phyloP scores from a whole-genome alignment of 768 basidiomycete genomes.

The Leucogyrophana mollusca region DNA sequence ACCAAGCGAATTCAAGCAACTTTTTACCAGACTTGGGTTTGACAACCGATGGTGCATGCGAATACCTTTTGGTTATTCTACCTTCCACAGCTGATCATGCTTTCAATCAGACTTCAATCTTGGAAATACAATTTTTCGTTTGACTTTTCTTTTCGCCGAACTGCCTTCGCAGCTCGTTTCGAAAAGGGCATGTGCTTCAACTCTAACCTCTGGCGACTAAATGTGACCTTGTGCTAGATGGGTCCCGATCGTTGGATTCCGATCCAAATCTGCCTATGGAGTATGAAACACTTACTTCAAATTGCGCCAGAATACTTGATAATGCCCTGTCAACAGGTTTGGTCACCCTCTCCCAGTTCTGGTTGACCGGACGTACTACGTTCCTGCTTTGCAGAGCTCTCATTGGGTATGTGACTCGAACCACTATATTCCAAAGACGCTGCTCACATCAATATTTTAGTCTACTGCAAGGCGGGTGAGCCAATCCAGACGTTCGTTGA shows the following conservation, averaged over 20 bases:
- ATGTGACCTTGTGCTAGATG: conserved; percentile 29
- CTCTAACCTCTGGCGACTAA: too few species aligned
- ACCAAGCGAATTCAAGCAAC: conserved; percentile 57
- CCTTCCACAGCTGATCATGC: neutral
- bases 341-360: conserved; percentile 53
- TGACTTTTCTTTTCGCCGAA: conserved; percentile 54
- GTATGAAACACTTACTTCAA: conserved; percentile 15
- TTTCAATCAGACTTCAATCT: conserved; percentile 46
- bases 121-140: conserved; percentile 53
- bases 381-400: conserved; percentile 50
- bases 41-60: conserved; percentile 50
- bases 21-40: conserved; percentile 55
- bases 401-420: conserved; percentile 36
- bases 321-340: conserved; percentile 23
- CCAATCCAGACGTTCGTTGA: neutral
- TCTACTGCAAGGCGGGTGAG: conserved; percentile 47
- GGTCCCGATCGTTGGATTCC: conserved; percentile 69
- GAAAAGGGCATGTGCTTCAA: conserved; percentile 42
- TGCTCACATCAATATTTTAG: conserved; percentile 13
- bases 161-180: conserved; percentile 63
- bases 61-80: conserved; percentile 6
- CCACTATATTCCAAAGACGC: too few species aligned
- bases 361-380: conserved; percentile 48
- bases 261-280: conserved; percentile 55
- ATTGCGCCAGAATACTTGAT: neutral